Evolutionary conservation across 768 basidiomycete genomes (phyloP), one percentile per base, ranked within the genome.

Genomic region (Lentinula sp.): DNA sequence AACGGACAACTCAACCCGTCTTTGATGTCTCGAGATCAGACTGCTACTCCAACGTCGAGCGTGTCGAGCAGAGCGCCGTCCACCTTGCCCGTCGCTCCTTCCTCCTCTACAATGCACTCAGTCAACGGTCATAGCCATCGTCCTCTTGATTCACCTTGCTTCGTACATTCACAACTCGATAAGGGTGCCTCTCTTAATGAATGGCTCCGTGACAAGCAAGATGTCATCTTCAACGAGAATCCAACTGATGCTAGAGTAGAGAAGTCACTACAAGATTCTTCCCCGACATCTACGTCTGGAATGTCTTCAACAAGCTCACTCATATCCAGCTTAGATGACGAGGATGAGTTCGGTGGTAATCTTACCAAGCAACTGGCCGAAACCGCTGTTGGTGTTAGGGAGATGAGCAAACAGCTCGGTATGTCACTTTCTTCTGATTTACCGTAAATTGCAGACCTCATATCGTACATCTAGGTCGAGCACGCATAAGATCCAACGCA

Each of bases 331-430:
- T 67, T 48, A 35, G 82, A 80, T 51, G 87, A 85, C 34, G 86
- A 88, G 32, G 87, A 91, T 23, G 87, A 86, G 49, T 85, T 84
- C 63, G 83, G 82, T 1, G 82, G 84, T 46, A 95, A 88, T 70
- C 74, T 98, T 67, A 98, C 97, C 5, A 88, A 84, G 70, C 93
- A 95, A 66, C 80, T 99, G 13, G 97, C 96, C 7, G 96, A 96
- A 76, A 99, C 97, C 18, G 97, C 97, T 16, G 92, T 94, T 11
- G 91, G 94, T 42, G 97, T 99, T 10, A 83, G 97, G 52, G 97
- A 99, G 75, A 95, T 98, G 94, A 96, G 94, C 84, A 96, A 96
- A 73, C 93, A 96, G 72, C 87, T 99, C 16, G 97, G 96, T 93
- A 66, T 69, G 81, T 76, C 58, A 53, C 39, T 57, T 53, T 53